Evolutionary conservation across 1,284 basidiomycete species (phyloP), one percentile per base, ranked within the genome.

Genomic region (Heterobasidion occidentale): DNA sequence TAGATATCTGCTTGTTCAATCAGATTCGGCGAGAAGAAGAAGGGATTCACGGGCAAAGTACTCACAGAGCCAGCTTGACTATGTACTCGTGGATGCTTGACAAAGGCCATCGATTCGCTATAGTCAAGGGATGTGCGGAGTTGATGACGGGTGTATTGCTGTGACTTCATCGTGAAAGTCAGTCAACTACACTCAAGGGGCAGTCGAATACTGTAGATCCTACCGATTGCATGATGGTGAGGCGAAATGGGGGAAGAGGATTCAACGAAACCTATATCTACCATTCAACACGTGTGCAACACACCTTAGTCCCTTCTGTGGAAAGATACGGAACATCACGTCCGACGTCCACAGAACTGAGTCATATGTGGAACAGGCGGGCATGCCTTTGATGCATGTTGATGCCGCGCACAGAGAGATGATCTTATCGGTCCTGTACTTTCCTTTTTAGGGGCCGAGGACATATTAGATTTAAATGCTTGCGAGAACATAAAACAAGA

Each of bases 11-110:
- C 38, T 42, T 27, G 27, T 27, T 27, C 5, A 27, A 27, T 27
- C 27, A 27, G 27, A 27, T 5, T 27, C 27, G 27, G 27, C 27
- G 27, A 27, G 27, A 27, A 27, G 27, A 27, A 4, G 27, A 27
- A 5, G 27, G 27, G 27, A 27, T 27, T 27, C 27, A 6, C 27
- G 27, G 27, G 6, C 27, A 47, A 33, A 7, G 33, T 17, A 53
- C 60, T 52, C 46, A 61, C 60, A 1, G 60, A 61, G 34, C 56
- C 60, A 14, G 60, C 54, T 7, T 58, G 60, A 58, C 54, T 60
- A 12, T 47, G 54, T 7, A 57, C 60, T 35, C 54, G 60, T 49
- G 38, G 17, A 45, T 61, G 52, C 20, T 45, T 53, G 52, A 15
- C 17, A 17, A 36, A 52, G 47, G n/a, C 33, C 12, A 46, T 50